Percentiles rank a stretch among this genome's conserved stretches.
Conservation (phyloP, 2,329 filamentous ascomycete species). For the Sarocladium strictum region DNA sequence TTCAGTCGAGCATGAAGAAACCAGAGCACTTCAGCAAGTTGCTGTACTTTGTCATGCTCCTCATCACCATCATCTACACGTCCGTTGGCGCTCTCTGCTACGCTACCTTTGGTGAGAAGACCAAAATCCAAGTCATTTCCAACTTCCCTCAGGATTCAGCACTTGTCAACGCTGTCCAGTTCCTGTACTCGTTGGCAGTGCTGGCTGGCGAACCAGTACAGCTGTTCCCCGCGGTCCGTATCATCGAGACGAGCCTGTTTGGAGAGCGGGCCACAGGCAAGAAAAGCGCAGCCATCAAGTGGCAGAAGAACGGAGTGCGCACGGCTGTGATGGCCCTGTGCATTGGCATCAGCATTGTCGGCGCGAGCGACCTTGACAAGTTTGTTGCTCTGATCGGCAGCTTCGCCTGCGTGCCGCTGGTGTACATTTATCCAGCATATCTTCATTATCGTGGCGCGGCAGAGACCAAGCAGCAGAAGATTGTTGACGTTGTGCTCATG, state of each 20-base stretch:
- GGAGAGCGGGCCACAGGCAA: conserved; percentile 61
- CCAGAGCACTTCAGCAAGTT: conserved; percentile 62
- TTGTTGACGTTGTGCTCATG: conserved; percentile 57
- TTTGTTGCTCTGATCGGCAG: conserved; percentile 70
- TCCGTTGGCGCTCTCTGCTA: conserved; percentile 69
- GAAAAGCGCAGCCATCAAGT: conserved; percentile 58
- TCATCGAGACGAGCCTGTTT: conserved; percentile 63
- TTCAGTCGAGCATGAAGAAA: conserved; percentile 68
- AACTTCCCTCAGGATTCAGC: conserved; percentile 66
- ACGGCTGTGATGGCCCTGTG: conserved; percentile 51
- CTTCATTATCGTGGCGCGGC: conserved; percentile 66
- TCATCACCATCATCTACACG: conserved; percentile 68
- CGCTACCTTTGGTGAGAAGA: conserved; percentile 63
- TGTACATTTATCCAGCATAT: conserved; percentile 71
- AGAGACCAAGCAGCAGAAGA: conserved; percentile 46
- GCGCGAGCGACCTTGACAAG: conserved; percentile 64
- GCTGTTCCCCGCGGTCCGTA: conserved; percentile 67
- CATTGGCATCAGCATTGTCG: conserved; percentile 54
- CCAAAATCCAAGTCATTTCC: conserved; percentile 68
- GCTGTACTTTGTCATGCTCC: conserved; percentile 62
- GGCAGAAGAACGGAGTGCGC: conserved; percentile 69
- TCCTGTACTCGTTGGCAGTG: conserved; percentile 67
- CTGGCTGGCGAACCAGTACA: conserved; percentile 70
- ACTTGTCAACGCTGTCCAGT: conserved; percentile 71
- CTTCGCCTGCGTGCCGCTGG: conserved; percentile 67